These are phyloP conservation scores for Pachysandra terminalis DNA, from an alignment of 164 flowering plant species.

Conservation along the genomic window DNA sequence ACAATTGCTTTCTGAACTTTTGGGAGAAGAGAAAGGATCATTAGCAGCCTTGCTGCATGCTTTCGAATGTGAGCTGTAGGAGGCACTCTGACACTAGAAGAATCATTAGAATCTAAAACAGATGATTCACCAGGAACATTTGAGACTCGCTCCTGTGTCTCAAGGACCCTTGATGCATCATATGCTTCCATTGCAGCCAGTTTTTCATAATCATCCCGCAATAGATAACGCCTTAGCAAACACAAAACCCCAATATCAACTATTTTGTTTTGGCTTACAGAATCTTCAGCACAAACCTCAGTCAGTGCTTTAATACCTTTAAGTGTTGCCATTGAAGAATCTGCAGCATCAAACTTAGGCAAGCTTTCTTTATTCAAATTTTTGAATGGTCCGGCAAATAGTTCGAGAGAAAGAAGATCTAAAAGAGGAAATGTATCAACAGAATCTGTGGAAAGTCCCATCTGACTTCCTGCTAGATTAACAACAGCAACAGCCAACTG, in stretches of 20 bases:
- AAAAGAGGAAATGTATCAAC: conserved; percentile 52
- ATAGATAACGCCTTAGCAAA: conserved; percentile 71
- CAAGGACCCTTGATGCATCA: conserved; percentile 79
- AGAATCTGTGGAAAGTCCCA: conserved; percentile 34
- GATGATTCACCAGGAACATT: conserved; percentile 40
- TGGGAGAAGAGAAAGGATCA: conserved; percentile 74
- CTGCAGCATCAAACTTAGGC: conserved; percentile 76
- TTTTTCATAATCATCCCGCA: conserved; percentile 90
- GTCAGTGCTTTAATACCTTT: conserved; percentile 84
- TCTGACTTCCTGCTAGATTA: conserved; percentile 58
- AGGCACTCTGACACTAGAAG: conserved; percentile 77
- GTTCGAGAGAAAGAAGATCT: conserved; percentile 82
- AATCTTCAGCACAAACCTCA: conserved; percentile 72
- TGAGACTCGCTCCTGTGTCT: conserved; percentile 45
- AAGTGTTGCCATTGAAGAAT: conserved; percentile 84
- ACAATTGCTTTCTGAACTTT: conserved; percentile 60
- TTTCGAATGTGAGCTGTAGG: conserved; percentile 86
- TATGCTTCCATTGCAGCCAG: conserved; percentile 93
- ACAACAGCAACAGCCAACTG: conserved; percentile 77
- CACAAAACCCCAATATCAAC: conserved; percentile 71
- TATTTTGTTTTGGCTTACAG: conserved; percentile 49
- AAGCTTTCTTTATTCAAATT: conserved; percentile 50
- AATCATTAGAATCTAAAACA: conserved; percentile 35
- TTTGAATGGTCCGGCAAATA: conserved; percentile 60
- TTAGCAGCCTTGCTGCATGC: conserved; percentile 90